Evolutionary conservation across 495 filamentous ascomycete genomes (phyloP).

Genomic region (Staphylotrichum longicolle): DNA sequence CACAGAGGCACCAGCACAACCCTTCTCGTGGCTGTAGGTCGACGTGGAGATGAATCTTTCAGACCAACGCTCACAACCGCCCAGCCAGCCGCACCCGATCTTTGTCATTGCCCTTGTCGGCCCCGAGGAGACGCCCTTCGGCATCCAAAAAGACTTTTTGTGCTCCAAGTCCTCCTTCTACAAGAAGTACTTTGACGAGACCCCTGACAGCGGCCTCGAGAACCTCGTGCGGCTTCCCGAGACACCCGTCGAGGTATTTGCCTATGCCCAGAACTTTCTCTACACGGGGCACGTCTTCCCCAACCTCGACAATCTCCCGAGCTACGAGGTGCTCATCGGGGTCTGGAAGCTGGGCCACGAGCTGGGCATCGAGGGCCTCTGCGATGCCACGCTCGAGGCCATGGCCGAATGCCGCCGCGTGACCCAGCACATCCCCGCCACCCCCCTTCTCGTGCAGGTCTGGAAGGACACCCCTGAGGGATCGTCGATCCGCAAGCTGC

Average conservation of each 20-base stretch:
- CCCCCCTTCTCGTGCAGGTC: constrained; percentile 51
- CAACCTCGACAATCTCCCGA: constrained; percentile 38
- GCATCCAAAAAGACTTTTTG: constrained; percentile 55
- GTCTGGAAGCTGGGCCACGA: constrained; percentile 53
- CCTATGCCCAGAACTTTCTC: constrained; percentile 51
- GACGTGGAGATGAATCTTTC: not conserved
- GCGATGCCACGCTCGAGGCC: constrained; percentile 49
- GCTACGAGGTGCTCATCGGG: constrained; percentile 50
- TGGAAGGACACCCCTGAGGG: constrained; percentile 56
- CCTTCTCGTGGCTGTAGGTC: constrained; percentile 41
- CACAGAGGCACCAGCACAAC: constrained; percentile 5
- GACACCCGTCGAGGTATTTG: constrained; percentile 46
- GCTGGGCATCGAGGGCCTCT: constrained; percentile 52
- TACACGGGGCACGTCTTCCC: constrained; percentile 49
- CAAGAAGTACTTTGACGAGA: constrained; percentile 41
- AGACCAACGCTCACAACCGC: constrained; percentile 10
- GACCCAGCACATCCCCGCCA: constrained; percentile 50
- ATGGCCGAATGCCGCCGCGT: constrained; percentile 51
- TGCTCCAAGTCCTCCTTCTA: constrained; percentile 50
- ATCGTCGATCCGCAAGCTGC: constrained; percentile 51
- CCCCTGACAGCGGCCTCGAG: constrained; percentile 39
- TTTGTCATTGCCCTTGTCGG: constrained; percentile 54
- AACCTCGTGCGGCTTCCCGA: constrained; percentile 48
- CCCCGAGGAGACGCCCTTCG: constrained; percentile 49
- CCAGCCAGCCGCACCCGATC: constrained; percentile 51